Percentiles rank a stretch among this genome's conserved stretches.
Conservation (phyloP, 1,139 yeast genomes). For the Saccharomycopsis crataegensis region DNA sequence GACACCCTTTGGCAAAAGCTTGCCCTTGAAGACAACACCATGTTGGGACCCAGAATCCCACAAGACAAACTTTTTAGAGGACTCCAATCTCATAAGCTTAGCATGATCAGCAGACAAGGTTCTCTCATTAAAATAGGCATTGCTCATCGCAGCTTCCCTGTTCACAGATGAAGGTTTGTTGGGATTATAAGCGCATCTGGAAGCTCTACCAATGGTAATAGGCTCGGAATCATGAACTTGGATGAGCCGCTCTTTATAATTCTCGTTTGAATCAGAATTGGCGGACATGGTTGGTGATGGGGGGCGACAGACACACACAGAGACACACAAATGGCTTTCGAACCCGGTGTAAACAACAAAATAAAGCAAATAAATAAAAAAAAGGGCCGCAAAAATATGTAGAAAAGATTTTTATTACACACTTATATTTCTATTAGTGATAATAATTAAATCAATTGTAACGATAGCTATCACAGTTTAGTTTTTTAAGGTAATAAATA, state of each 20-base stretch:
- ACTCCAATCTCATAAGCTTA: conserved; percentile 1
- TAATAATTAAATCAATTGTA: no score
- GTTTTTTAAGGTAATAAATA: no score
- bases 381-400: neutral
- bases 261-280: neutral
- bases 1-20: conserved; percentile 17
- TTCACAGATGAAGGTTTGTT: neutral
- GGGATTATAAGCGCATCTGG: neutral
- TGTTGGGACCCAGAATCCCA: conserved; percentile 20
- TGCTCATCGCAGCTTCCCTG: conserved; percentile 8
- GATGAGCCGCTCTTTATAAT: conserved; percentile 15
- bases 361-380: neutral
- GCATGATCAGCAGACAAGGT: conserved; percentile 18
- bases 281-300: neutral
- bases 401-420: no score
- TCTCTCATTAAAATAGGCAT: conserved; percentile 14
- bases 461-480: no score
- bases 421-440: no score
- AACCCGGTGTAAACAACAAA: no score
- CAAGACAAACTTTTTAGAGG: conserved; percentile 4
- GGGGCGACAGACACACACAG: neutral
- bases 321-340: no score
- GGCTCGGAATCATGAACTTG: conserved; percentile 1
- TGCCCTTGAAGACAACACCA: conserved; percentile 16
- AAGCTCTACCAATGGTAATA: conserved; percentile 15